A percentile compares a stretch with the other conserved stretches of the same genome.
Evolutionary conservation across 176 grass and related monocot species (phyloP).

Genomic region (Musa acuminata): DNA sequence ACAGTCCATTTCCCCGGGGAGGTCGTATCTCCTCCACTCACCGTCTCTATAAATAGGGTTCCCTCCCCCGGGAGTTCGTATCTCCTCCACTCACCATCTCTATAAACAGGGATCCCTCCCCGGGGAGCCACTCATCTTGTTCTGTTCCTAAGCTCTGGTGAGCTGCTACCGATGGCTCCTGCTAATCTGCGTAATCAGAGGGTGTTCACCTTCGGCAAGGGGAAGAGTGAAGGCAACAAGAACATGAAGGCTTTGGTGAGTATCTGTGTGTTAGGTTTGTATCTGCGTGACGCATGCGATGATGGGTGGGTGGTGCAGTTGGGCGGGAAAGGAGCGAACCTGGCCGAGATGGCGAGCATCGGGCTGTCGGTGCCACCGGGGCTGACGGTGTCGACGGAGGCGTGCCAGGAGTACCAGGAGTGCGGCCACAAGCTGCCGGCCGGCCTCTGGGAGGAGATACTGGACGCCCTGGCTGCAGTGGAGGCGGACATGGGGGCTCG

Average conservation of each 20-base stretch:
- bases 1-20: background rate
- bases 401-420: slow-evolving; percentile 81
- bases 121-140: too few species aligned
- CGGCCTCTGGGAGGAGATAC: slow-evolving; percentile 79
- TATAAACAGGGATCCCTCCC: background rate
- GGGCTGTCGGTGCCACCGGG: slow-evolving; percentile 95
- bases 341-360: slow-evolving; percentile 98
- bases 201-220: slow-evolving; percentile 97
- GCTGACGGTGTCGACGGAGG: slow-evolving; percentile 95
- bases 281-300: background rate
- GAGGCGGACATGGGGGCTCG: slow-evolving; percentile 59
- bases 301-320: slow-evolving; percentile 24
- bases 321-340: slow-evolving; percentile 89
- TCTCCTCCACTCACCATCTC: background rate
- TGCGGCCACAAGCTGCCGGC: slow-evolving; percentile 35
- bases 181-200: slow-evolving; percentile 29
- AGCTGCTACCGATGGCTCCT: background rate
- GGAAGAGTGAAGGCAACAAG: slow-evolving; percentile 94
- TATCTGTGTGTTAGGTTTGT: background rate
- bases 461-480: slow-evolving; percentile 55
- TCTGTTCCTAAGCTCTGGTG: too few species aligned
- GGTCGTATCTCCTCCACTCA: too few species aligned
- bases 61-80: background rate
- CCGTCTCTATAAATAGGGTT: background rate
- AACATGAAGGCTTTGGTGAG: slow-evolving; percentile 79